Evolutionary conservation across 768 basidiomycete genomes (phyloP), one percentile per base, ranked within the genome.

Genomic region (Trametes punicea): DNA sequence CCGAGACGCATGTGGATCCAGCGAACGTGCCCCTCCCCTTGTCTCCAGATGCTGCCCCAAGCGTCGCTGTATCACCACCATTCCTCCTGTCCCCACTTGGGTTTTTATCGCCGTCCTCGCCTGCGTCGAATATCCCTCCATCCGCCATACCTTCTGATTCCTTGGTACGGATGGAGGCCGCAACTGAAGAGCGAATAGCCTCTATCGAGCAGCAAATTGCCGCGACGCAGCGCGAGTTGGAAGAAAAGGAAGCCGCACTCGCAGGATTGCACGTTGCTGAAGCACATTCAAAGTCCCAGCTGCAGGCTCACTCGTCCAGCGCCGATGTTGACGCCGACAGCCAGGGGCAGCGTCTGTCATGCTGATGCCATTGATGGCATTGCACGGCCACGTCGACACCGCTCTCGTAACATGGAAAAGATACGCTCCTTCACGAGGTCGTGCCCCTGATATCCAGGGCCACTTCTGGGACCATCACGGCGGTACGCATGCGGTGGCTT

Each of bases 141-240:
- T 26, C 54, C 4, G 34, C 29, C 34, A 16, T 30, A 15, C 47
- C 52, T 16, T 4, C 47, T 6, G 33, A 55, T n/a, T 39, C 52
- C 16, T 34, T 56, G 18, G 38, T 45, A 23, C 49, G 54, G 18
- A 39, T 52, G 8, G 59, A 56, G 26, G 48, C 39, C 40, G 23
- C 34, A 6, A 27, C 59, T 5, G 31, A 48, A 20, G 55, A 30
- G 38, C 52, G 62, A 26, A 33, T 63, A 18, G 52, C 55, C 5
- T 11, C 45, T 2, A 38, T 61, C 46, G 63, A 62, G 46, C 58
- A 46, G 6, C 55, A 61, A 39, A 36, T 59, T 3, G 48, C 36
- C 4, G 48, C 30, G 11, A 51, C 56, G 20, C 51, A 46, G 21
- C 57, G 52, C 21, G 50, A 58, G 13, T 47, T 64, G 2, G 57